Percentiles rank a stretch among this genome's conserved stretches.
These are phyloP conservation scores for Cucurbita pepo DNA, from an alignment of 306 rosid genomes.

Conservation along the genomic window DNA sequence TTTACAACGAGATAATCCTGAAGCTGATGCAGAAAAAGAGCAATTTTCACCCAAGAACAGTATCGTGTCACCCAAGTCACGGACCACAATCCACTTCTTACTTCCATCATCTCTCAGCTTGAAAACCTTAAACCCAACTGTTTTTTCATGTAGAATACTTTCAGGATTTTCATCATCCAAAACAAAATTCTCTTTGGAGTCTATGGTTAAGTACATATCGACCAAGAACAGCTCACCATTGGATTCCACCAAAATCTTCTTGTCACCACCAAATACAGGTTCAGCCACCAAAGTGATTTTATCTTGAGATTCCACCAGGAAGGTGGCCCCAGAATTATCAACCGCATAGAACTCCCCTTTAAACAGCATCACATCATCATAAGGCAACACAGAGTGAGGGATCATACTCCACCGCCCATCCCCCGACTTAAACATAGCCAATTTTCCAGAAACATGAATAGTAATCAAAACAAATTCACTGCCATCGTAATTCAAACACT, in stretches of 20 bases:
- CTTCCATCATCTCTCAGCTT: constrained; percentile 24
- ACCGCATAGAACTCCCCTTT: constrained; percentile 36
- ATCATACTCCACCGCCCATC: constrained; percentile 46
- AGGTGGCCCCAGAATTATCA: constrained; percentile 49
- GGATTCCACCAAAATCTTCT: constrained; percentile 58
- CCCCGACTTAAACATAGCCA: constrained; percentile 39
- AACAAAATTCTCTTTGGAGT: neutral
- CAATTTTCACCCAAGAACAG: constrained; percentile 69
- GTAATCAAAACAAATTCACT: constrained; percentile 35
- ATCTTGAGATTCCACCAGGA: constrained; percentile 21
- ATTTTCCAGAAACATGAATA: constrained; percentile 64
- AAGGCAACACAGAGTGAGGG: constrained; percentile 45
- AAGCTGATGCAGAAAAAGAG: constrained; percentile 38
- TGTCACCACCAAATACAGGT: constrained; percentile 79
- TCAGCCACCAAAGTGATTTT: constrained; percentile 26
- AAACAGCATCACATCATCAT: constrained; percentile 55
- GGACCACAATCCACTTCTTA: constrained; percentile 42
- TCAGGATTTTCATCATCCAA: constrained; percentile 13
- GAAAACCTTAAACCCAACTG: constrained; percentile 37
- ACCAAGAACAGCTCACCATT: constrained; percentile 49
- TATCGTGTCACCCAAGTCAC: constrained; percentile 39
- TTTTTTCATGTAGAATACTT: constrained; percentile 27
- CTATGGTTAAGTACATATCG: constrained; percentile 33
- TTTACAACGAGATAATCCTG: constrained; percentile 24
- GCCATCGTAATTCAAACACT: constrained; percentile 9